A percentile compares a stretch with the other conserved stretches of the same genome.
Evolutionary conservation across 1,139 yeast genomes (phyloP).

Genomic region (Blastobotrys persicus): DNA sequence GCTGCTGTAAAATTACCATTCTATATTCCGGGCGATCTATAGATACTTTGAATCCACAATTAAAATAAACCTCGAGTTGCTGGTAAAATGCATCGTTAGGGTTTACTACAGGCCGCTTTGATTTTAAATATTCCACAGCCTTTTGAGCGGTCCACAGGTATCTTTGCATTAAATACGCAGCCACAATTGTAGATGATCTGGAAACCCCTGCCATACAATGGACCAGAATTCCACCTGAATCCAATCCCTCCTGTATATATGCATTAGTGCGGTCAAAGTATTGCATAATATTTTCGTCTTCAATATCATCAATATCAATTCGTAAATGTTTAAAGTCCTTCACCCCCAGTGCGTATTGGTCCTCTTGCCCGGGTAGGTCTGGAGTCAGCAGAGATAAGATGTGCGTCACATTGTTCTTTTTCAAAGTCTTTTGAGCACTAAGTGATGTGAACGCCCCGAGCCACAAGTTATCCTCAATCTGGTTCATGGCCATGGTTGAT

Average conservation of each 20-base stretch:
- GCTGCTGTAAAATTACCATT: slow-evolving; percentile 48
- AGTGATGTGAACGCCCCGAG: slow-evolving; percentile 37
- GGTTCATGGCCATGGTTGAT: slow-evolving; percentile 27
- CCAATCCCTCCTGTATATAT: slow-evolving; percentile 53
- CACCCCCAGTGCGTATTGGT: slow-evolving; percentile 7
- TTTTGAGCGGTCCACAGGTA: slow-evolving; percentile 57
- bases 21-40: slow-evolving; percentile 46
- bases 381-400: slow-evolving; percentile 57
- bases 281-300: slow-evolving; percentile 59
- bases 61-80: slow-evolving; percentile 64
- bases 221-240: slow-evolving; percentile 35
- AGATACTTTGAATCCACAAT: slow-evolving; percentile 45
- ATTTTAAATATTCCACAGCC: slow-evolving; percentile 67
- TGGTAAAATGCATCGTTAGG: slow-evolving; percentile 79
- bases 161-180: slow-evolving; percentile 78
- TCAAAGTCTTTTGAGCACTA: slow-evolving; percentile 30
- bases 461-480: slow-evolving; percentile 34
- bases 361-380: slow-evolving; percentile 18
- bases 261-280: slow-evolving; percentile 57
- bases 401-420: slow-evolving; percentile 50
- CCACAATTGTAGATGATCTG: slow-evolving; percentile 67
- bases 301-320: slow-evolving; percentile 65
- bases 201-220: slow-evolving; percentile 80
- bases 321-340: slow-evolving; percentile 55
- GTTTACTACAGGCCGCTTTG: slow-evolving; percentile 56